Conservation (phyloP, 345 rosid species). For the Salix brachista region DNA sequence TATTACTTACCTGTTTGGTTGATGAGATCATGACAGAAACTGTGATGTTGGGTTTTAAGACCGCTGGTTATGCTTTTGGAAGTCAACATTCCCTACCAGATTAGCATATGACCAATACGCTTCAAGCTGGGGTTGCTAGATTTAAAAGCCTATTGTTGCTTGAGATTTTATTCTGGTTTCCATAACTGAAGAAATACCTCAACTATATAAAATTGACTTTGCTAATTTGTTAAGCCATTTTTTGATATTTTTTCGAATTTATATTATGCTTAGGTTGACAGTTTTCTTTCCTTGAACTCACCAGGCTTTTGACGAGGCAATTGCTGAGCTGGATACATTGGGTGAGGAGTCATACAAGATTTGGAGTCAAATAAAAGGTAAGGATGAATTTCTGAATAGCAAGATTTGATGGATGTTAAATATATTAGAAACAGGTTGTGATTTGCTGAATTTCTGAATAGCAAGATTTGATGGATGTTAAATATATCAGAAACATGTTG, state of each 20-base stretch:
- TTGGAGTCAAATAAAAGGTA: no score
- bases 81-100: not conserved
- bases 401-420: no score
- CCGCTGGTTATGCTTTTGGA: not conserved
- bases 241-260: not conserved
- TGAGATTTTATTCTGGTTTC: not conserved
- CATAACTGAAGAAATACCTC: not conserved
- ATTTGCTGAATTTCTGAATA: no score
- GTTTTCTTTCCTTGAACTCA: not conserved
- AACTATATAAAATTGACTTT: not conserved
- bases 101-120: not conserved
- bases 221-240: not conserved
- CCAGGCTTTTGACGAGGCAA: constrained; percentile 90
- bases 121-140: no score
- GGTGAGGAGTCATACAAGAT: constrained; percentile 92
- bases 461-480: no score
- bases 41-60: not conserved
- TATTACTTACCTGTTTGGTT: not conserved
- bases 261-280: no score
- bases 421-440: no score
- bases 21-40: not conserved
- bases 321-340: constrained; percentile 85
- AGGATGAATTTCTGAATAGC: no score
- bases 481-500: no score
- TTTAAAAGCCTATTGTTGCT: no score